These are phyloP conservation scores for Pythium periplocum DNA, from an alignment of 352 stramenopile species.

Conservation along the genomic window DNA sequence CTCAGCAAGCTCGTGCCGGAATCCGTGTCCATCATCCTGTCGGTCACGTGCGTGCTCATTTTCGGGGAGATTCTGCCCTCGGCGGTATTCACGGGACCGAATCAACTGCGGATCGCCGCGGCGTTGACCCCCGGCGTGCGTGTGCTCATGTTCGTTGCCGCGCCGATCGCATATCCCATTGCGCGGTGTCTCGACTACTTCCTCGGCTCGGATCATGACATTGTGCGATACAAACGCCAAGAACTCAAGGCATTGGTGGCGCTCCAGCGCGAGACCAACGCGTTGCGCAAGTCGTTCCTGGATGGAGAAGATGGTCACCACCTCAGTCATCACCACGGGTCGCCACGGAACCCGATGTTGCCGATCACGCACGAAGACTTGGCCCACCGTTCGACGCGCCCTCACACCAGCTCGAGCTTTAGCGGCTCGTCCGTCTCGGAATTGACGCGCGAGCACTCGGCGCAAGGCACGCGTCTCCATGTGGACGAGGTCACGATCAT, in stretches of 20 bases:
- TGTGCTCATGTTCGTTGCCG: conserved; percentile 83
- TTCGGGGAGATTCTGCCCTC: conserved; percentile 97
- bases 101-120: conserved; percentile 89
- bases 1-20: conserved; percentile 87
- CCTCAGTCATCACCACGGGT: no score
- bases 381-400: not conserved
- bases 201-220: conserved; percentile 74
- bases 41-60: conserved; percentile 92
- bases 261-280: conserved; percentile 58
- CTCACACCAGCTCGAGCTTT: not conserved
- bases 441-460: conserved; percentile 24
- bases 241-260: conserved; percentile 88
- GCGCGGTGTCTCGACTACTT: conserved; percentile 85
- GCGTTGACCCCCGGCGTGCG: conserved; percentile 79
- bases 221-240: conserved; percentile 82
- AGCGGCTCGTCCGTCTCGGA: not conserved
- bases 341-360: no score
- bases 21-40: conserved; percentile 91
- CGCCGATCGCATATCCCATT: conserved; percentile 90
- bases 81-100: conserved; percentile 92
- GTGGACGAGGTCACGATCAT: conserved; percentile 91
- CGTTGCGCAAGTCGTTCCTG: conserved; percentile 19
- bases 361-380: no score
- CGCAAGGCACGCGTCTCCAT: conserved; percentile 47
- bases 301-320: no score